phyloP scores from a whole-genome alignment of 495 filamentous ascomycete species.

The Glutinoglossum americanum region DNA sequence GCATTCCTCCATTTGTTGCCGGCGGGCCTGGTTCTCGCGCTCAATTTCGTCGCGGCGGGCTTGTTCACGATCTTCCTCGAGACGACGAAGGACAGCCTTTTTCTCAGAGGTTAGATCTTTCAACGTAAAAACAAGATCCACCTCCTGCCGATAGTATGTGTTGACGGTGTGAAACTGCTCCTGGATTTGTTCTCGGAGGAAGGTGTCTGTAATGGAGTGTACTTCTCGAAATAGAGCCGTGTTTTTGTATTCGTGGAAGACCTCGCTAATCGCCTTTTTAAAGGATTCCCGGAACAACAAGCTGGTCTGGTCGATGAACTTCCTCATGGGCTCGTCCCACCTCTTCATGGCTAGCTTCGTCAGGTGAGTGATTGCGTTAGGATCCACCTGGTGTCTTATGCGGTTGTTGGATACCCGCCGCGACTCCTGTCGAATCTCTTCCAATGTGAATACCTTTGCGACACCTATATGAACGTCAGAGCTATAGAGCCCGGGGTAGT shows the following conservation, averaged over 20 bases:
- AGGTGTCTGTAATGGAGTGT: neutral
- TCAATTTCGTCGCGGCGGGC: conserved; percentile 1
- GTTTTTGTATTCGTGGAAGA: neutral
- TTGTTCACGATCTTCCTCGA: neutral
- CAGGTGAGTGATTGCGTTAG: neutral
- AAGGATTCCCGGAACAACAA: neutral
- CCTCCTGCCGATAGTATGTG: neutral
- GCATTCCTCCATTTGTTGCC: neutral
- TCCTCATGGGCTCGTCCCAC: neutral
- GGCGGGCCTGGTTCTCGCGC: neutral
- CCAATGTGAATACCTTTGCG: neutral
- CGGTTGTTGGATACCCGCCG: neutral
- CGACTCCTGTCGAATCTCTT: neutral
- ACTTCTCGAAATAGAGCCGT: neutral
- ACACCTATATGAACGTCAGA: neutral
- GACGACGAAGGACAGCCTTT: neutral
- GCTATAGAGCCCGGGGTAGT: neutral
- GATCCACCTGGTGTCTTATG: neutral
- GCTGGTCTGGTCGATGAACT: neutral
- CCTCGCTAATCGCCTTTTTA: neutral
- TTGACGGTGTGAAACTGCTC: neutral
- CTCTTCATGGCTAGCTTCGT: neutral
- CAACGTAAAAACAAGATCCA: neutral
- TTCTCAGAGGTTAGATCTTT: neutral
- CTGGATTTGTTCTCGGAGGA: neutral